Percentiles rank a stretch among this genome's conserved stretches.
Conservation (phyloP, 1,284 basidiomycete species). For the Tausonia pullulans region DNA sequence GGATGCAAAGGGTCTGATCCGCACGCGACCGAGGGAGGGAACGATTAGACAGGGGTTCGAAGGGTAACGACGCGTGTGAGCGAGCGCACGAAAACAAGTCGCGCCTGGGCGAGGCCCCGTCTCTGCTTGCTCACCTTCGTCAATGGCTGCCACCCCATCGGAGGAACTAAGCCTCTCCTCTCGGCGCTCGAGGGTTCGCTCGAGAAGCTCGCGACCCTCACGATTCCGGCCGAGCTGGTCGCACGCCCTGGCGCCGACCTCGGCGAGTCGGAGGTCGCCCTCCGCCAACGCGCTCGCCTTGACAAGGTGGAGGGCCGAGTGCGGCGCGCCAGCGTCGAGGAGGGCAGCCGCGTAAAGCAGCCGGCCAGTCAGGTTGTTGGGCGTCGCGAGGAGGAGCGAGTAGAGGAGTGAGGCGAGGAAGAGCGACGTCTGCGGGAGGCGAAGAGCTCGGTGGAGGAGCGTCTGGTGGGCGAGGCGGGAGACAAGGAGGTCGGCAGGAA, state of each 20-base stretch:
- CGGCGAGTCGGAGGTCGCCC: slow-evolving; percentile 56
- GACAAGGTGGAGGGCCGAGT: slow-evolving; percentile 63
- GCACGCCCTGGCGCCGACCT: slow-evolving; percentile 68
- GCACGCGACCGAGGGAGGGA: slow-evolving; percentile 17
- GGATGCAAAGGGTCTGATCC: slow-evolving; percentile 22
- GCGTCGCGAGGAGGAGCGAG: slow-evolving; percentile 15
- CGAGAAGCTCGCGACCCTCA: slow-evolving; percentile 26
- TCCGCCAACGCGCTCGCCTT: slow-evolving; percentile 36
- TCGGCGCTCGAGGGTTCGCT: no score
- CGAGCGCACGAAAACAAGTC: slow-evolving; percentile 6
- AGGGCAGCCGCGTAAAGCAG: slow-evolving; percentile 72
- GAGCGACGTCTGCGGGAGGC: slow-evolving; percentile 25
- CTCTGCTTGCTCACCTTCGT: background rate
- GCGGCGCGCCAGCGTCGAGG: slow-evolving; percentile 58
- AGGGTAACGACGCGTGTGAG: background rate
- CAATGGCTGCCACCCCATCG: background rate
- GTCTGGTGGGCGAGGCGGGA: slow-evolving; percentile 1
- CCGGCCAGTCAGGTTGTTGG: slow-evolving; percentile 60
- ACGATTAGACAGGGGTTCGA: background rate
- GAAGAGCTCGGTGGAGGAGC: slow-evolving; percentile 12
- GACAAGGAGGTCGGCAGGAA: background rate
- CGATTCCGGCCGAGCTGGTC: slow-evolving; percentile 48
- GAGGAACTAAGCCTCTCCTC: background rate
- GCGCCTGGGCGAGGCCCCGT: background rate
- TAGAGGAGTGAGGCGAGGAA: slow-evolving; percentile 30